A percentile compares a stretch with the other conserved stretches of the same genome.
Evolutionary conservation across 1,284 basidiomycete genomes (phyloP).

Genomic region (Ustilago shanxiensis): DNA sequence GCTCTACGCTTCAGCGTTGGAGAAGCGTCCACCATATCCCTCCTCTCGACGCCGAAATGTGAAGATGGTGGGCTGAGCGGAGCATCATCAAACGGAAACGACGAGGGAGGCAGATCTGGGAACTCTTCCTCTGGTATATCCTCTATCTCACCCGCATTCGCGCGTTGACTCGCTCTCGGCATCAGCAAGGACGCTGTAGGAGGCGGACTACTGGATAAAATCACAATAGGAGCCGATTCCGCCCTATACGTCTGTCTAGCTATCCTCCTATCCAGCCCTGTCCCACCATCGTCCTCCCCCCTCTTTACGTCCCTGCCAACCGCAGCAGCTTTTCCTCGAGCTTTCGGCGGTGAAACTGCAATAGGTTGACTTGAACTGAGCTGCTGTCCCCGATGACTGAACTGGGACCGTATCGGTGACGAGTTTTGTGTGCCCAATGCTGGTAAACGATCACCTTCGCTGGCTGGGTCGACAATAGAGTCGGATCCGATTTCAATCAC

Average conservation of each 20-base stretch:
- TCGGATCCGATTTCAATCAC: slow-evolving; percentile 49
- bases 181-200: slow-evolving; percentile 22
- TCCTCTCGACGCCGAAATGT: neutral
- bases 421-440: slow-evolving; percentile 10
- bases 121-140: slow-evolving; percentile 24
- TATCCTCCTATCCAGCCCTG: neutral
- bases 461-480: slow-evolving; percentile 34
- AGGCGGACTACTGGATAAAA: slow-evolving; percentile 48
- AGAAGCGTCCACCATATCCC: slow-evolving; percentile 8
- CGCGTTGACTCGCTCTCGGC: slow-evolving; percentile 19
- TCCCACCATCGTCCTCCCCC: neutral
- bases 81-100: slow-evolving; percentile 26
- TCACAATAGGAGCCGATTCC: slow-evolving; percentile 41
- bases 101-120: slow-evolving; percentile 22
- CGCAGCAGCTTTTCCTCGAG: neutral
- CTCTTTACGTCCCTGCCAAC: neutral
- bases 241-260: slow-evolving; percentile 1
- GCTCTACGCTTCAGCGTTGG: slow-evolving; percentile 15
- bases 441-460: slow-evolving; percentile 14
- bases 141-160: neutral
- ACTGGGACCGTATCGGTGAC: slow-evolving; percentile 42
- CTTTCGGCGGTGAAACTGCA: slow-evolving; percentile 17
- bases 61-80: slow-evolving; percentile 30
- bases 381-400: slow-evolving; percentile 23
- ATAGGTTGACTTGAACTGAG: slow-evolving; percentile 34